Base-by-base conservation (phyloP, 2,329 filamentous ascomycete species). In the Ophiostoma quercus region DNA sequence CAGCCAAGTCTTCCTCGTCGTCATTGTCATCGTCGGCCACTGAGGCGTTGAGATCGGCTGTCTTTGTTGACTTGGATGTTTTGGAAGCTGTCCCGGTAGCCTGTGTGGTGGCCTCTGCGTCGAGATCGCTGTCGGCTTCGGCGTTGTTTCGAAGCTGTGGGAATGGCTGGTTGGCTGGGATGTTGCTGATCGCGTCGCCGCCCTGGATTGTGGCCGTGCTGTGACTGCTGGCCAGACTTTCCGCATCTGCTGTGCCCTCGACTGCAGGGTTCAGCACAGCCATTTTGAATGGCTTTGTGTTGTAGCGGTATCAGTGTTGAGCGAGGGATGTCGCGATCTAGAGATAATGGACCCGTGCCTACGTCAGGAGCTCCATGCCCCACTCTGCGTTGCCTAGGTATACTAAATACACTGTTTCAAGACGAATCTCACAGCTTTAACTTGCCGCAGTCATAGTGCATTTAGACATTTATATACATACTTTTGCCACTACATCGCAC, bases 1-100 rank as follows among this genome's bases (percentile, higher is more conserved):
- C 82, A 0, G 84, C 83, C 9, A 83, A 82, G 73, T 88, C 86
- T 71, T 88, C 86, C 65, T 86, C 84, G 73, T 86, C 84, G 72
- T 87, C 84, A 68, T 84, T 83, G 71, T 84, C 83, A 41, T 72
- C 74, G 14, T 65, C 72, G 11, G 39, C 47, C 69, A 29, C 43
- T 69, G 71, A 7, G 67, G 68, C 25, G 11, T 29, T 29, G 7
- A n/a, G 37, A 2, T 67, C 65, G 14, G 69, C 67, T 65, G 60
- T 32, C 22, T 68, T 67, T 12, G 47, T n/a, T 7, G 67, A 60
- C 67, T 74, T 75, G n/a, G 74, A 72, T 39, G 77, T 75, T 41
- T 41, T 68, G 39, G 57, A 66, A 4, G 65, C 32, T 47, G 67
- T 69, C n/a, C 37, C 14, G 9, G 68, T 63, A 39, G 66, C 25